Base-by-base conservation (phyloP, 441 rosid genomes). In the Erodium chrysanthum region DNA sequence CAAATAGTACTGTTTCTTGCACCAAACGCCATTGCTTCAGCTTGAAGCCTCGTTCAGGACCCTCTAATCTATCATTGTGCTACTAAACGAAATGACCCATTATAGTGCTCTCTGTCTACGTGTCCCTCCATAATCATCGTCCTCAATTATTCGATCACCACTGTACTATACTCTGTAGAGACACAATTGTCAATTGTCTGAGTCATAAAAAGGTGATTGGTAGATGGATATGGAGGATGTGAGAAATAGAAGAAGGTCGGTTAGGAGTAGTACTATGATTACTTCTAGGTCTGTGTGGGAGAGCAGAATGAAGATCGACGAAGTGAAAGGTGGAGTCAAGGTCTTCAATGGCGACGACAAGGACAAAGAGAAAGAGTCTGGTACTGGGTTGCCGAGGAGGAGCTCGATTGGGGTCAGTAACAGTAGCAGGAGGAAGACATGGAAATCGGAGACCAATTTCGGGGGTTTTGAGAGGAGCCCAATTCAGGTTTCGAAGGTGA, bases 231-330 rank as follows among this genome's bases (percentile, higher is more conserved):
- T 84, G 97, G 88, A 79, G 50, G 50, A n/a, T 67, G 70, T 69
- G 73, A 59, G 77, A 2, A 76, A 80, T 68, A 71, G 76, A 65
- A 84, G 85, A 68, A 81, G 78, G 17, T 74, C 31, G 61, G 66
- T 2, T 14, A 46, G 52, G 17, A 12, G 52, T 46, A 12, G 52
- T 46, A 72, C 77, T 75, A 84, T 78, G 42, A 84, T 70, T 37
- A 84, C 85, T 29, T 56, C 62, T 56, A 95, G 86, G 23, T 86
- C 91, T 65, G 96, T 85, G 52, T 46, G 52, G 52, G 52, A 46
- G 52, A 46, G 52, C 15, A 46, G 18, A 78, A 88, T 88, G 96
- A 89, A 84, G 82, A 78, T 22, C 21, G 86, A 86, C 62, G 84
- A 72, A 64, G 81, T 79, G 52, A 46, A n/a, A 46, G 52, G 52